Base-by-base conservation (phyloP, 2,329 filamentous ascomycete species). In the Alternaria sp. region DNA sequence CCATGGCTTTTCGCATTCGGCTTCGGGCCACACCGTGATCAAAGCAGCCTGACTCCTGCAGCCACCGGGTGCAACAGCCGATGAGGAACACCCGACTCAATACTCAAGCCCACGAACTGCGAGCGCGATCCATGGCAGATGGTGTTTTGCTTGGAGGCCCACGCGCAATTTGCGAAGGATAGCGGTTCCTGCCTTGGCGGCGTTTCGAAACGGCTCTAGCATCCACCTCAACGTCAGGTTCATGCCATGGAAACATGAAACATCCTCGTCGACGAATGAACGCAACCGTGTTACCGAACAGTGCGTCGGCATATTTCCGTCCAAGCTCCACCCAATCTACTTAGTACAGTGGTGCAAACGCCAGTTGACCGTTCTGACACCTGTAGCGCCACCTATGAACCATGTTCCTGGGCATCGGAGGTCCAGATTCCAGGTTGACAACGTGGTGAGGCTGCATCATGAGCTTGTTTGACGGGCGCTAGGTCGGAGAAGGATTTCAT, bases 261-360 rank as follows among this genome's bases (percentile, higher is more conserved):
- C 60, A 45, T 15, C 57, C 10, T 57, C 46, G 28, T 25, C 52
- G 52, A 28, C 65, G 54, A 69, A 68, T 69, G n/a, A 69, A 23
- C 40, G 30, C 30, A 6, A 13, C 17, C 5, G 21, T 52, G 44
- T 47, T 52, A 44, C 55, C 28, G 30, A 58, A 51, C 45, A 15
- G 52, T 57, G 36, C 56, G 56, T 40, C 65, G 62, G 62, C 55
- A 56, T 59, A 51, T 63, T 56, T 54, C 58, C 67, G 60, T 49
- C 58, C 61, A 49, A 69, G 52, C 65, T 65, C 66, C 64, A 59
- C 30, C 55, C 65, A 71, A 74, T 76, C 55, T 72, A 75, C 66
- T 44, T 72, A 69, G 66, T 59, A 62, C 74, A 64, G 26, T 63
- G 55, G 70, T 64, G 62, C 61, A 59, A 58, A 58, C 61, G 44